Base-by-base conservation (phyloP, 75 land plant genomes). In the Picea glauca region DNA sequence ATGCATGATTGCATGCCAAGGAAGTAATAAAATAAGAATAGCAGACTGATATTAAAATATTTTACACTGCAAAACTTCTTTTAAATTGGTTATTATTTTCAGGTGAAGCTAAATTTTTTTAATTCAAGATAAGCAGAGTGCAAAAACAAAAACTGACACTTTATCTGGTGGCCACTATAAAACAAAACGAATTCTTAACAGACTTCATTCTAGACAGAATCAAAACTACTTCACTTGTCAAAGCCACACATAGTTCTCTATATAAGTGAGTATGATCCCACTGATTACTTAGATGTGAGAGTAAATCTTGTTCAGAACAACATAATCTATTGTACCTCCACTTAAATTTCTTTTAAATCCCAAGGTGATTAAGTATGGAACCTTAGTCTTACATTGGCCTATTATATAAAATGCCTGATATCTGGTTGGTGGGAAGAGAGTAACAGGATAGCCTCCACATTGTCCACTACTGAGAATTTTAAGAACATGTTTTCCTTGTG, bases 1-100 rank as follows among this genome's bases (percentile, higher is more conserved):
- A 17, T 5, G 35, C 72, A 68, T 18, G 50, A 68, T 65, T 68
- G 12, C 23, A 40, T 70, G 54, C 26, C 23, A 15, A 43, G 18
- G 50, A 70, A n/a, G 56, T 46, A 40, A 43, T 70, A 70, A 40
- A 43, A 70, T 8, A 70, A 70, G 54, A 70, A 70, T 70, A 15
- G 20, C n/a, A 70, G 7, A 8, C 43, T 32, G n/a, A 13, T 38
- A 20, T 26, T 17, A 70, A 18, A 20, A n/a, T 70, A 21, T 70
- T 38, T 18, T 2, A 63, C 4, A 18, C n/a, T 68, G 35, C 2
- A 43, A 2, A 12, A 9, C 11, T 7, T 8, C 1, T 2, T 43
- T 70, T 70, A 3, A 9, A 20, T n/a, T 70, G 43, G 43, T 70
- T 43, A 70, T 8, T 68, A 50, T 50, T 50, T 50, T 50, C 56